Conservation (phyloP, 768 basidiomycete species). For the Xerocomellus dryophilus region DNA sequence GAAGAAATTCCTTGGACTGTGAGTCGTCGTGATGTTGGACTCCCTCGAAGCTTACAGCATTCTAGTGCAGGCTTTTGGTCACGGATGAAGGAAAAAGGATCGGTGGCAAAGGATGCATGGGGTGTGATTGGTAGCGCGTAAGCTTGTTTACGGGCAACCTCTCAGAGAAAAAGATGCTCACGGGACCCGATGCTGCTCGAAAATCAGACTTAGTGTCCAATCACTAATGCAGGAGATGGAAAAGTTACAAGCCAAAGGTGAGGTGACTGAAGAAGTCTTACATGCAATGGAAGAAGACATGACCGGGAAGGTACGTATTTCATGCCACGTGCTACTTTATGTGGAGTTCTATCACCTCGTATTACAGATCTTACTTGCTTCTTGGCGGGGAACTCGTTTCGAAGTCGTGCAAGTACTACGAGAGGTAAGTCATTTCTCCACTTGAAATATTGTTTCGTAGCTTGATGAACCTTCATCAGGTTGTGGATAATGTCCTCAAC, state of each 20-base stretch:
- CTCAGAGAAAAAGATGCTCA: slow-evolving; percentile 55
- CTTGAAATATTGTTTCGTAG: slow-evolving; percentile 1
- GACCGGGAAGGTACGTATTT: slow-evolving; percentile 71
- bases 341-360: neutral
- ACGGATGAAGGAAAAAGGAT: slow-evolving; percentile 89
- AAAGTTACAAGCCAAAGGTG: slow-evolving; percentile 84
- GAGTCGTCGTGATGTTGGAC: slow-evolving; percentile 32
- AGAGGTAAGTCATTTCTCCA: slow-evolving; percentile 40
- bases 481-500: slow-evolving; percentile 81
- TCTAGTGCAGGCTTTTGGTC: slow-evolving; percentile 86
- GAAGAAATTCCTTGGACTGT: slow-evolving; percentile 88
- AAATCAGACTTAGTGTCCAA: slow-evolving; percentile 25
- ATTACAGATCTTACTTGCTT: slow-evolving; percentile 82
- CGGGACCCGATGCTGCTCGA: slow-evolving; percentile 39
- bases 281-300: slow-evolving; percentile 88
- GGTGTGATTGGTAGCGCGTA: slow-evolving; percentile 95
- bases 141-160: slow-evolving; percentile 30
- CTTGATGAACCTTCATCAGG: slow-evolving; percentile 35
- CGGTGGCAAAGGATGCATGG: slow-evolving; percentile 94
- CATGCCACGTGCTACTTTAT: neutral
- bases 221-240: slow-evolving; percentile 72
- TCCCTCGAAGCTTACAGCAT: slow-evolving; percentile 7
- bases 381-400: slow-evolving; percentile 95
- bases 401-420: slow-evolving; percentile 91
- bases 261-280: slow-evolving; percentile 80